A percentile compares a stretch with the other conserved stretches of the same genome.
phyloP scores from a whole-genome alignment of 129 eudicot genomes.

The Deinandra increscens region DNA sequence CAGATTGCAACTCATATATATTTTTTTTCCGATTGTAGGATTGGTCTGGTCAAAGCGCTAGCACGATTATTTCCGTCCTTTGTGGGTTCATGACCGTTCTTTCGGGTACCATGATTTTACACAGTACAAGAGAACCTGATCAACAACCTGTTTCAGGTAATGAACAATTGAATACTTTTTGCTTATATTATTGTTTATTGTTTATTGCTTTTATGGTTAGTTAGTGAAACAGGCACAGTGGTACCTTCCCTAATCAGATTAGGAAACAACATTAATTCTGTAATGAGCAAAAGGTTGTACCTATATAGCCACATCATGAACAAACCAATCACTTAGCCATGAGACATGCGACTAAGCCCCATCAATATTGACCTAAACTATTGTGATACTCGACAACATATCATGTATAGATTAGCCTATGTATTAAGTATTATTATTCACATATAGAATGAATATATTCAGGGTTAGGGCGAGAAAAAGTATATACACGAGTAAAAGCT shows the following conservation, averaged over 20 bases:
- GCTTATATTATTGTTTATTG: not conserved
- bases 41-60: conserved; percentile 91
- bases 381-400: too few species aligned
- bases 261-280: not conserved
- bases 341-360: too few species aligned
- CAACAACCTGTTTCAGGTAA: conserved; percentile 61
- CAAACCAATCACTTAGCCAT: too few species aligned
- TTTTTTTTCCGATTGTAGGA: conserved; percentile 38
- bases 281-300: too few species aligned
- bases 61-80: conserved; percentile 74
- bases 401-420: too few species aligned
- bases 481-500: too few species aligned
- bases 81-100: conserved; percentile 91
- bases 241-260: too few species aligned
- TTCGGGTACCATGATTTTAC: conserved; percentile 85
- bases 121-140: conserved; percentile 80
- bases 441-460: too few species aligned
- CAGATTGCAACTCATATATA: not conserved
- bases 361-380: too few species aligned
- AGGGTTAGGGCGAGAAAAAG: too few species aligned
- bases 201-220: not conserved
- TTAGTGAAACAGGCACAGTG: not conserved
- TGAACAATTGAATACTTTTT: not conserved
- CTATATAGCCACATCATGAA: too few species aligned
- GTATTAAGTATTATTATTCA: too few species aligned